Evolutionary conservation across 306 rosid species (phyloP).

Genomic region (Cucurbita moschata): DNA sequence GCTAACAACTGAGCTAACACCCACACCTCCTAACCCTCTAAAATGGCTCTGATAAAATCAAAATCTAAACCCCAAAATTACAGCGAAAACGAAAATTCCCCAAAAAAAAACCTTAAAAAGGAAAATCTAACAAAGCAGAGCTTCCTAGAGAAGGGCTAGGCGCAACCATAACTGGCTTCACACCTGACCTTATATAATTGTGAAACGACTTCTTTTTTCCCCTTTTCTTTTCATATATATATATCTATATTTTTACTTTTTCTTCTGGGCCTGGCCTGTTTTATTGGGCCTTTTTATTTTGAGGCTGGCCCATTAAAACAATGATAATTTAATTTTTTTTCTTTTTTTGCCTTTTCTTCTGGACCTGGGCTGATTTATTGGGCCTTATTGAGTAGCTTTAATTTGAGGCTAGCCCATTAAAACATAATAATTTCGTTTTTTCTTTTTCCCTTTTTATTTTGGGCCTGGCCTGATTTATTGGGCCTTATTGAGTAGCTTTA

Average conservation of each 20-base stretch:
- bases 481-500: too few relatives aligned
- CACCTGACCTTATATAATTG: slow-evolving; percentile 14
- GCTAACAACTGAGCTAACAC: slow-evolving; percentile 23
- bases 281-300: too few relatives aligned
- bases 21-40: slow-evolving; percentile 66
- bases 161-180: slow-evolving; percentile 19
- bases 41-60: slow-evolving; percentile 29
- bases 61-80: slow-evolving; percentile 15
- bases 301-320: too few relatives aligned
- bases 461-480: too few relatives aligned
- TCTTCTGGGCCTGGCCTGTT: background rate
- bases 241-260: background rate
- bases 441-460: too few relatives aligned
- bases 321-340: too few relatives aligned
- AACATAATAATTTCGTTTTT: too few relatives aligned
- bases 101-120: background rate
- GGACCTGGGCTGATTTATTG: too few relatives aligned
- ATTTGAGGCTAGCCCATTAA: too few relatives aligned
- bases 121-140: slow-evolving; percentile 18
- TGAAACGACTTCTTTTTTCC: background rate
- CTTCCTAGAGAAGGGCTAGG: slow-evolving; percentile 34
- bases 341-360: too few relatives aligned
- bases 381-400: too few relatives aligned
- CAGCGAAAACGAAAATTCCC: background rate
- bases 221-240: too few relatives aligned